Evolutionary conservation across 768 basidiomycete genomes (phyloP).

Genomic region (Boletus rubropictus): DNA sequence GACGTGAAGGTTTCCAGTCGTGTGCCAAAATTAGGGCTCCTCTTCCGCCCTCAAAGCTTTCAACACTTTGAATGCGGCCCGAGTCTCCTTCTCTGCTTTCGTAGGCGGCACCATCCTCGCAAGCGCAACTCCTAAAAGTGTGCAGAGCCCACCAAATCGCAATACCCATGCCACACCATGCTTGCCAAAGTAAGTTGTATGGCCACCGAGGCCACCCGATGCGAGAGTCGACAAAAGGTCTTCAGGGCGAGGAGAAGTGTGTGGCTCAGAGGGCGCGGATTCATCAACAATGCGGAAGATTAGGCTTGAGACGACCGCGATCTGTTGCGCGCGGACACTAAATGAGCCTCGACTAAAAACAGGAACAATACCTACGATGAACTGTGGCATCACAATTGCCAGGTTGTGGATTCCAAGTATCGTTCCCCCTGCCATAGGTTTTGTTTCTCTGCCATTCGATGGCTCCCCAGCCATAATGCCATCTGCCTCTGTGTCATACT

Average conservation of each 20-base stretch:
- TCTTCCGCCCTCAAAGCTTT: constrained; percentile 62
- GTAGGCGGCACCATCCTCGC: constrained; percentile 84
- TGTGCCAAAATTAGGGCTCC: constrained; percentile 33
- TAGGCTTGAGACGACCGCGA: constrained; percentile 76
- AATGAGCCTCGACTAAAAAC: background rate
- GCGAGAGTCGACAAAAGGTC: constrained; percentile 20
- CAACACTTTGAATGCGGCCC: constrained; percentile 75
- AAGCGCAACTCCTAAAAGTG: constrained; percentile 71
- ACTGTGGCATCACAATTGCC: constrained; percentile 92
- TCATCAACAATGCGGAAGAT: constrained; percentile 84
- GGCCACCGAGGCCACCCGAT: constrained; percentile 33
- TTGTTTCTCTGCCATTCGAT: constrained; percentile 22
- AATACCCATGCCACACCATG: constrained; percentile 92
- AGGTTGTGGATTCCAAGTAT: constrained; percentile 93
- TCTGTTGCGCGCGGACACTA: constrained; percentile 38
- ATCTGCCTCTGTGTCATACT: constrained; percentile 43
- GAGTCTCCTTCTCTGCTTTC: constrained; percentile 86
- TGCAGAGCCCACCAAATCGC: constrained; percentile 85
- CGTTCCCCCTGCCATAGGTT: constrained; percentile 77
- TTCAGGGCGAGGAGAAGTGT: constrained; percentile 30
- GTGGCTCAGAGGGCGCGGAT: constrained; percentile 4
- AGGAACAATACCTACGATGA: constrained; percentile 57
- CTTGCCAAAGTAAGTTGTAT: constrained; percentile 67
- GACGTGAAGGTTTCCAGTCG: background rate
- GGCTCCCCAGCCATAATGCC: constrained; percentile 31